These are phyloP conservation scores for Lachnellula suecica DNA, from an alignment of 2,329 filamentous ascomycete genomes.

Conservation along the genomic window DNA sequence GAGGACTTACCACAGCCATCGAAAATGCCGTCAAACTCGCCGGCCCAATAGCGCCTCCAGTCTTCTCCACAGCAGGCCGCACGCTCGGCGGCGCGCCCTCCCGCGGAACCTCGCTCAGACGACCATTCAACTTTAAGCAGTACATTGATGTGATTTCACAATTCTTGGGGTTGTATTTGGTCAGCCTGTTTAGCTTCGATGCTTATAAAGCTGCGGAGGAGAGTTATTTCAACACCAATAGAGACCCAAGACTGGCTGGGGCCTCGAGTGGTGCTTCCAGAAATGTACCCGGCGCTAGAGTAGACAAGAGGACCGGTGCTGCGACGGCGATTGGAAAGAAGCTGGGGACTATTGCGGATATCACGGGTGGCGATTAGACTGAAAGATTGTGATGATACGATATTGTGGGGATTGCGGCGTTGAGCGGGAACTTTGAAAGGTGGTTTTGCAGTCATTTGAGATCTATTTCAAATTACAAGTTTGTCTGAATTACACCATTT, in stretches of 20 bases:
- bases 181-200: slow-evolving; percentile 63
- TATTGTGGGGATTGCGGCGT: background rate
- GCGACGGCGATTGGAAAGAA: slow-evolving; percentile 29
- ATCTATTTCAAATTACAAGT: too few species aligned
- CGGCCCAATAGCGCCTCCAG: slow-evolving; percentile 39
- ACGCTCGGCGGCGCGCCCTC: slow-evolving; percentile 52
- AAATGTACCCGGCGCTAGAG: background rate
- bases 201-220: slow-evolving; percentile 60
- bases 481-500: too few species aligned
- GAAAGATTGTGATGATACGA: background rate
- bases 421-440: background rate
- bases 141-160: slow-evolving; percentile 50
- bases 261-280: slow-evolving; percentile 13
- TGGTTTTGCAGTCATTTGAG: too few species aligned
- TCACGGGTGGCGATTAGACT: slow-evolving; percentile 19
- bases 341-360: slow-evolving; percentile 34
- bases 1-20: slow-evolving; percentile 73
- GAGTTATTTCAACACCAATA: slow-evolving; percentile 56
- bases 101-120: slow-evolving; percentile 20
- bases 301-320: slow-evolving; percentile 28
- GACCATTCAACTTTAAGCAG: slow-evolving; percentile 39
- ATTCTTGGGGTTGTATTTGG: slow-evolving; percentile 61
- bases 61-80: slow-evolving; percentile 55
- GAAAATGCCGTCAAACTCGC: slow-evolving; percentile 63
- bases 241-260: slow-evolving; percentile 1